These are phyloP conservation scores for Venturiaceae sp. DNA, from an alignment of 2,329 filamentous ascomycete species.

Conservation along the genomic window DNA sequence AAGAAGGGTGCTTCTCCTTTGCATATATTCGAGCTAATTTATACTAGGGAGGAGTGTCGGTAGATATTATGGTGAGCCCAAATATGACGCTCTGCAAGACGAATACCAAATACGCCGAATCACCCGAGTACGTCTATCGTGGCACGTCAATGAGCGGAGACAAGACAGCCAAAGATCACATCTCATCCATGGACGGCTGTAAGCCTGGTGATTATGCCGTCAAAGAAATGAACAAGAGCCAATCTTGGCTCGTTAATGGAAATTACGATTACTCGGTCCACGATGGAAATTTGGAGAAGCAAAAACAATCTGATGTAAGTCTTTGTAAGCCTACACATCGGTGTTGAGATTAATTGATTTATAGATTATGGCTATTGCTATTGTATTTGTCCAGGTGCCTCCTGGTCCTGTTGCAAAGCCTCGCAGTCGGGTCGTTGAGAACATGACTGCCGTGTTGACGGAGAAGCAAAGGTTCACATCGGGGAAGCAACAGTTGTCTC, in stretches of 20 bases:
- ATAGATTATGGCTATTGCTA: not conserved
- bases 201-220: not conserved
- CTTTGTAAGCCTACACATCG: not conserved
- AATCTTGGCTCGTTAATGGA: constrained; percentile 3
- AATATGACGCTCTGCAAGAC: not conserved
- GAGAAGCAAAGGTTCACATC: not conserved
- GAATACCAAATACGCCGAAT: constrained; percentile 4
- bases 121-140: not conserved
- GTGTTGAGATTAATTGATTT: not conserved
- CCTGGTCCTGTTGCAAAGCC: not conserved
- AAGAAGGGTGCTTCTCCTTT: not conserved
- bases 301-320: not conserved
- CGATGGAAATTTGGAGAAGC: not conserved
- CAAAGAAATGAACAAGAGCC: constrained; percentile 1
- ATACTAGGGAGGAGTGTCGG: not conserved
- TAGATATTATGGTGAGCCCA: not conserved
- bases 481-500: not conserved
- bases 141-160: not conserved
- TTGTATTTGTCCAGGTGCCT: not conserved
- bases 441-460: not conserved
- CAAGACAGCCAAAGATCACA: not conserved
- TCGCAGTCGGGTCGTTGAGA: not conserved
- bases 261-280: constrained; percentile 4
- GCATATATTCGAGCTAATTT: not conserved
- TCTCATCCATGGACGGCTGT: constrained; percentile 5